phyloP scores from a whole-genome alignment of 352 stramenopile genomes.

The Phytophthora vignae region DNA sequence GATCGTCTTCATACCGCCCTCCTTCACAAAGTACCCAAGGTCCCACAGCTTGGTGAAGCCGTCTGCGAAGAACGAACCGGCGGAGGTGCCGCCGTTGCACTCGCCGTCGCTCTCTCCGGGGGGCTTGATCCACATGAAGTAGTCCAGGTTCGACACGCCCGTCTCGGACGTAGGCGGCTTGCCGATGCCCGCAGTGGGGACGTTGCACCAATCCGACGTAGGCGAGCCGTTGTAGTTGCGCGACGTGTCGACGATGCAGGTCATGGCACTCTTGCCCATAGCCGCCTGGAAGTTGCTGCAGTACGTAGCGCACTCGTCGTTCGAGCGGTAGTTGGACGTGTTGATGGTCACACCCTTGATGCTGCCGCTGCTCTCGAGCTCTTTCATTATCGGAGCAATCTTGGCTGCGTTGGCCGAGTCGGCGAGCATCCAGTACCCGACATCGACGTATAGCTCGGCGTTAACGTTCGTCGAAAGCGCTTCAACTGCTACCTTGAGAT shows the following conservation, averaged over 20 bases:
- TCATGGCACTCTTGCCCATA: constrained; percentile 44
- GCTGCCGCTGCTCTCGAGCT: constrained; percentile 39
- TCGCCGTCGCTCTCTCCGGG: constrained; percentile 65
- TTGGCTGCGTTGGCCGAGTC: constrained; percentile 31
- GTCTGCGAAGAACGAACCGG: constrained; percentile 58
- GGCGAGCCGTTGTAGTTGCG: constrained; percentile 57
- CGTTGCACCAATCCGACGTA: constrained; percentile 74
- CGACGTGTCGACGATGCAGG: constrained; percentile 69
- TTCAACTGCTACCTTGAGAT: constrained; percentile 54
- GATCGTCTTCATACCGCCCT: constrained; percentile 33
- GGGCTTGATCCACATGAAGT: constrained; percentile 74
- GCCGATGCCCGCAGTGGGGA: constrained; percentile 58
- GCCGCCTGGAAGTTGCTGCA: constrained; percentile 63
- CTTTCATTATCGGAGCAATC: constrained; percentile 49
- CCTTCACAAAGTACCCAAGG: constrained; percentile 61
- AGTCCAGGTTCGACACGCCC: constrained; percentile 54
- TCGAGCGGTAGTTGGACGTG: constrained; percentile 74
- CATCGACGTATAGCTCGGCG: constrained; percentile 65
- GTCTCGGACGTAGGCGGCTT: constrained; percentile 51
- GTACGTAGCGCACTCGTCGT: constrained; percentile 41
- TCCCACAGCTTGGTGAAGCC: constrained; percentile 71
- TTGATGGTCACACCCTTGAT: constrained; percentile 74
- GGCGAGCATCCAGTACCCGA: constrained; percentile 65
- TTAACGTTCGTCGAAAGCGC: constrained; percentile 56
- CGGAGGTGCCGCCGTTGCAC: constrained; percentile 48